Percentiles rank a stretch among this genome's conserved stretches.
Conservation (phyloP, 495 filamentous ascomycete genomes). For the Lophiostoma macrostomum region DNA sequence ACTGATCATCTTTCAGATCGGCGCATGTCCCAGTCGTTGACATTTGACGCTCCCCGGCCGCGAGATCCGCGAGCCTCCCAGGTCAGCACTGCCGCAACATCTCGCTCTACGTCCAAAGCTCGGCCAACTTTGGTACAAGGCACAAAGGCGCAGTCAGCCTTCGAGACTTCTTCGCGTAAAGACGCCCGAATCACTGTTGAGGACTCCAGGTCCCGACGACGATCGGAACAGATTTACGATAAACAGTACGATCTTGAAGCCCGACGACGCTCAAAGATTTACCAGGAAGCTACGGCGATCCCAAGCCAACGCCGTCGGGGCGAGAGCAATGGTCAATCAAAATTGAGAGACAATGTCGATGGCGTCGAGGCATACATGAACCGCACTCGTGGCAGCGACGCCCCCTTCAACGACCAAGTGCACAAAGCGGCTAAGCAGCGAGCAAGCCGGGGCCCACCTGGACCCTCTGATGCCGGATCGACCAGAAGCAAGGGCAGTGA, state of each 20-base stretch:
- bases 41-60: conserved; percentile 16
- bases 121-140: conserved; percentile 17
- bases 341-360: not conserved
- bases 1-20: conserved; percentile 6
- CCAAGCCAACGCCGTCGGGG: conserved; percentile 9
- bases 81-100: conserved; percentile 3
- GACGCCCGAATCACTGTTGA: conserved; percentile 19
- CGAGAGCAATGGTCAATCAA: conserved; percentile 13
- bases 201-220: conserved; percentile 5
- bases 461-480: conserved; percentile 17
- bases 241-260: not conserved
- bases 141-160: conserved; percentile 16
- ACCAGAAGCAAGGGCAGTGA: conserved; percentile 16
- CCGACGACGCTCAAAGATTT: conserved; percentile 1
- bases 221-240: conserved; percentile 10
- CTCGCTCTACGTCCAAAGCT: conserved; percentile 6
- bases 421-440: conserved; percentile 28
- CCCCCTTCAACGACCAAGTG: conserved; percentile 11
- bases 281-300: not conserved
- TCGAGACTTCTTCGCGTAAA: conserved; percentile 7
- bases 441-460: conserved; percentile 13
- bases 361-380: conserved; percentile 24
- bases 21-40: conserved; percentile 24
- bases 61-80: conserved; percentile 15
- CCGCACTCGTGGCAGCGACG: conserved; percentile 16